Conservation (phyloP, 192 early-diverging fungal genomes). For the Pecoramyces ruminantium region DNA sequence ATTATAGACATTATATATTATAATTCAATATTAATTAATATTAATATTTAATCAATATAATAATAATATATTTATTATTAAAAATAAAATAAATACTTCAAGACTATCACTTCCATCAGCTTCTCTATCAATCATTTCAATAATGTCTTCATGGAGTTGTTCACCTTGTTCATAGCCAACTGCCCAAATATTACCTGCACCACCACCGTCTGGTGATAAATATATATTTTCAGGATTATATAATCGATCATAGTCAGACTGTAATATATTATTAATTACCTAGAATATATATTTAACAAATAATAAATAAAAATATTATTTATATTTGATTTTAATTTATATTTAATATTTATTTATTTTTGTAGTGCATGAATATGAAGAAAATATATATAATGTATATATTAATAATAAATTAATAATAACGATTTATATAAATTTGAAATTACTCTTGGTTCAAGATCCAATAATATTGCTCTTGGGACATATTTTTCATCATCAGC, state of each 20-base stretch:
- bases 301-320: background rate
- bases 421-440: background rate
- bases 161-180: constrained; percentile 78
- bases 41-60: too few species aligned
- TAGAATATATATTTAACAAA: too few species aligned
- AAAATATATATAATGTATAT: too few species aligned
- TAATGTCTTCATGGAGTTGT: constrained; percentile 70
- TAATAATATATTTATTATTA: too few species aligned
- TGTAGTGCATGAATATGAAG: too few species aligned
- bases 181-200: constrained; percentile 96
- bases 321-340: background rate
- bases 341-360: too few species aligned
- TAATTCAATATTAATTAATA: too few species aligned
- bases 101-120: constrained; percentile 87
- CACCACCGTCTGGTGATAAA: constrained; percentile 80
- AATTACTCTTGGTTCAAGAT: constrained; percentile 79
- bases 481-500: constrained; percentile 99
- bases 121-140: constrained; percentile 94
- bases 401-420: too few species aligned
- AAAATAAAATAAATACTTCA: constrained; percentile 46
- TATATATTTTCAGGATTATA: constrained; percentile 97
- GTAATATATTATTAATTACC: constrained; percentile 81
- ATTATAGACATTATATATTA: background rate
- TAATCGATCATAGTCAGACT: constrained; percentile 73
- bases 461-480: constrained; percentile 77